These are phyloP conservation scores for Orobanche coerulescens DNA, from an alignment of 257 asterid genomes.

Conservation along the genomic window DNA sequence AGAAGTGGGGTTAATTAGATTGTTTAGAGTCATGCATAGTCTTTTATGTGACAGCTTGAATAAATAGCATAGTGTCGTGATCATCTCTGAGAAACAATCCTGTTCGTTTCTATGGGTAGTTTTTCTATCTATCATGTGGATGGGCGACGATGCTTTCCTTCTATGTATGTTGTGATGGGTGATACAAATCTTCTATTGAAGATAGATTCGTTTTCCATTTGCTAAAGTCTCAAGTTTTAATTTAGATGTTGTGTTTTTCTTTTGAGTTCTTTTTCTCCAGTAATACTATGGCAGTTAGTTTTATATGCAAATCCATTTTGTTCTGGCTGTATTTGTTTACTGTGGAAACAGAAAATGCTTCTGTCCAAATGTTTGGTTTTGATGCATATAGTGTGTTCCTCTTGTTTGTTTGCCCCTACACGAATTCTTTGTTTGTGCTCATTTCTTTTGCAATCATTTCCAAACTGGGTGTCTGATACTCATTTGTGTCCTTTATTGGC, in stretches of 20 bases:
- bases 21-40: background rate
- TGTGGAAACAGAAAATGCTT: background rate
- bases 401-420: background rate
- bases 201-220: background rate
- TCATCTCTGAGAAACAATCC: background rate
- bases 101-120: background rate
- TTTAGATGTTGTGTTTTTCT: background rate
- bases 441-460: slow-evolving; percentile 5
- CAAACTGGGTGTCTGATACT: slow-evolving; percentile 19
- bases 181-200: background rate
- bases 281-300: background rate
- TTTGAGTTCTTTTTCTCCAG: background rate
- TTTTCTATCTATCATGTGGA: background rate
- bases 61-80: background rate
- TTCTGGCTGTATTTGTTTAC: slow-evolving; percentile 9
- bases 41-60: background rate
- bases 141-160: background rate
- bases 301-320: background rate
- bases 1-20: background rate
- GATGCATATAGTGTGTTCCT: slow-evolving; percentile 5
- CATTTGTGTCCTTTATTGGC: background rate
- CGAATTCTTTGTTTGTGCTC: slow-evolving; percentile 12
- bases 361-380: slow-evolving; percentile 2
- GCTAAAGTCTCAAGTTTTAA: background rate
- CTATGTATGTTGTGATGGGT: background rate